Percentiles rank a stretch among this genome's conserved stretches.
Evolutionary conservation across 2,329 filamentous ascomycete genomes (phyloP).

Genomic region (Magnaporthiopsis incrustans): DNA sequence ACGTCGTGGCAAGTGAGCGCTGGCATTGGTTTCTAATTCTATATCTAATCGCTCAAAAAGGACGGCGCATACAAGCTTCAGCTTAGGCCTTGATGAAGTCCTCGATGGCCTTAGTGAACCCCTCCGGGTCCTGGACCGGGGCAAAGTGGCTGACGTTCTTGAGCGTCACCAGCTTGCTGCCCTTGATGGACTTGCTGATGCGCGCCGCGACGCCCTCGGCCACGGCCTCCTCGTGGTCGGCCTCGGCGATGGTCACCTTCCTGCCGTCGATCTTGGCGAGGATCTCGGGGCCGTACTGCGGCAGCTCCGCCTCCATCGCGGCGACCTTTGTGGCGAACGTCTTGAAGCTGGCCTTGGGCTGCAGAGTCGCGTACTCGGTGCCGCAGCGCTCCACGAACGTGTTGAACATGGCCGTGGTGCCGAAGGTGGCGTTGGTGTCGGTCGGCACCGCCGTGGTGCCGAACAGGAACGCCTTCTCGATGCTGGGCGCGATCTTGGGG

Average conservation of each 20-base stretch:
- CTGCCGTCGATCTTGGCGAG: slow-evolving; percentile 19
- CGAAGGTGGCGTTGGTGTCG: slow-evolving; percentile 28
- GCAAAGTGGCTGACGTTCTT: slow-evolving; percentile 33
- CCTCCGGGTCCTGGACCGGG: slow-evolving; percentile 30
- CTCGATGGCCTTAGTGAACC: slow-evolving; percentile 24
- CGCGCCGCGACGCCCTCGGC: slow-evolving; percentile 26
- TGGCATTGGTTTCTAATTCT: neutral
- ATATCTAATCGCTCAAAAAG: neutral
- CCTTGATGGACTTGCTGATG: slow-evolving; percentile 27
- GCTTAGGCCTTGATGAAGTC: slow-evolving; percentile 17
- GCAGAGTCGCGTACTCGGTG: slow-evolving; percentile 26
- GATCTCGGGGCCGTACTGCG: slow-evolving; percentile 17
- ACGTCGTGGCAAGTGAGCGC: neutral
- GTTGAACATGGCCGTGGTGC: slow-evolving; percentile 23
- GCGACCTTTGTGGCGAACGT: slow-evolving; percentile 23
- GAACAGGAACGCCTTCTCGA: slow-evolving; percentile 32
- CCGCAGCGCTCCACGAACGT: slow-evolving; percentile 26
- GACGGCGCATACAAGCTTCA: neutral
- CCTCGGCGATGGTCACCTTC: slow-evolving; percentile 21
- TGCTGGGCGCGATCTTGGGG: slow-evolving; percentile 20
- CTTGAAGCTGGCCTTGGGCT: slow-evolving; percentile 27
- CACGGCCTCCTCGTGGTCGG: slow-evolving; percentile 29
- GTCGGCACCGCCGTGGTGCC: slow-evolving; percentile 23
- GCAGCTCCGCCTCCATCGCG: slow-evolving; percentile 23
- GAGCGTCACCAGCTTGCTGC: slow-evolving; percentile 27